Percentiles rank a stretch among this genome's conserved stretches.
phyloP scores from a whole-genome alignment of 345 rosid genomes.

The Excoecaria agallocha region DNA sequence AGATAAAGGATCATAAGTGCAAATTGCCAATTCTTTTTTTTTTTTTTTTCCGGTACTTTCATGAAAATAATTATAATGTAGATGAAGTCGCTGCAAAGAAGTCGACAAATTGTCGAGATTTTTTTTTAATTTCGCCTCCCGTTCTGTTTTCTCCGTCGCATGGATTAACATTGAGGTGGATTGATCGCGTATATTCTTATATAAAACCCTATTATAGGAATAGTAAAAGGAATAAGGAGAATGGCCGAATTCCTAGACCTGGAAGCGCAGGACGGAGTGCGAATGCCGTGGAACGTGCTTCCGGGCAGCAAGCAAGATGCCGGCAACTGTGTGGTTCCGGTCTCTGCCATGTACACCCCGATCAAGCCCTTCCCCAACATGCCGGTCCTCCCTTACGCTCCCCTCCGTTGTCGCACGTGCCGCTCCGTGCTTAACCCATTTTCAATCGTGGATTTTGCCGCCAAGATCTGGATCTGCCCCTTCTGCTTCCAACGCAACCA shows the following conservation, averaged over 20 bases:
- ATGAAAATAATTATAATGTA: no score
- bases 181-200: background rate
- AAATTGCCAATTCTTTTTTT: no score
- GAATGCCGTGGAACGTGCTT: slow-evolving; percentile 89
- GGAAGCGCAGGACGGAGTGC: slow-evolving; percentile 69
- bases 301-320: slow-evolving; percentile 74
- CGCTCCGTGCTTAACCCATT: slow-evolving; percentile 84
- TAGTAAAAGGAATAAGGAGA: background rate
- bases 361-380: slow-evolving; percentile 57
- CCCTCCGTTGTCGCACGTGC: slow-evolving; percentile 91
- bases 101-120: no score
- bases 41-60: no score
- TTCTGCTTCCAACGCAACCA: slow-evolving; percentile 88
- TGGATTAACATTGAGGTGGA: no score
- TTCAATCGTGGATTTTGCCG: slow-evolving; percentile 73
- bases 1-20: no score
- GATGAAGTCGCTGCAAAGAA: no score
- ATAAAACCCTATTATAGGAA: background rate
- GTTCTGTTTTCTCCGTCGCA: no score
- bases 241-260: slow-evolving; percentile 71
- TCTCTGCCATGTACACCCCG: slow-evolving; percentile 81
- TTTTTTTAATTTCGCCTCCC: no score
- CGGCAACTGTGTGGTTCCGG: slow-evolving; percentile 66
- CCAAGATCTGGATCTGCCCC: slow-evolving; percentile 90
- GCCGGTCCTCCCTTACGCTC: slow-evolving; percentile 70